phyloP scores from a whole-genome alignment of 257 asterid genomes.

The Solanum stenotomum region DNA sequence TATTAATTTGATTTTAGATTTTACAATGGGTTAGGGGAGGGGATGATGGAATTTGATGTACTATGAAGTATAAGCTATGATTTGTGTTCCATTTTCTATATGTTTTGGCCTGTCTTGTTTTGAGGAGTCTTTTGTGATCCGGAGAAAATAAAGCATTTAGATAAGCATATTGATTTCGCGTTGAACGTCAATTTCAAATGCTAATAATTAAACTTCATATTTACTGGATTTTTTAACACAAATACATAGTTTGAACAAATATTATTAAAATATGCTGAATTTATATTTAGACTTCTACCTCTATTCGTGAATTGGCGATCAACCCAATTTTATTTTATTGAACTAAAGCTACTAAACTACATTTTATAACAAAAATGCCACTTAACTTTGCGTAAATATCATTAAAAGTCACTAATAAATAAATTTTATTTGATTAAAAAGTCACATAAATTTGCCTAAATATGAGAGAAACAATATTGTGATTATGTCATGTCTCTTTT shows the following conservation, averaged over 20 bases:
- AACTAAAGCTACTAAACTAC: not conserved
- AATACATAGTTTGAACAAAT: not conserved
- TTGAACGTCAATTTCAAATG: not conserved
- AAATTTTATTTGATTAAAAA: not conserved
- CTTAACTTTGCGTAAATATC: not conserved
- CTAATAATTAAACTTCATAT: not conserved
- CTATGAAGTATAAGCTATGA: not conserved
- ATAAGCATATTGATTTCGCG: not conserved
- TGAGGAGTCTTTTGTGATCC: not conserved
- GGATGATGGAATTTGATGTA: not conserved
- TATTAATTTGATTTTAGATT: not conserved
- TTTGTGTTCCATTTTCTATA: not conserved
- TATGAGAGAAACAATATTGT: not conserved
- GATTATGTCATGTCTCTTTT: not conserved
- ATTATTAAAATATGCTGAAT: fast-evolving
- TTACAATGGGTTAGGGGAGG: not conserved
- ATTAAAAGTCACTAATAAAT: not conserved
- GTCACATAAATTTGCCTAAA: not conserved
- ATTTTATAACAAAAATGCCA: not conserved
- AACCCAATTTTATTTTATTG: not conserved
- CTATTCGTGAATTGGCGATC: fast-evolving
- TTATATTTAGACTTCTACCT: not conserved
- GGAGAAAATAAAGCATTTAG: not conserved
- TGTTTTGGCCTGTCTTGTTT: not conserved
- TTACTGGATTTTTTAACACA: not conserved